Evolutionary conservation across 257 asterid species (phyloP).

Genomic region (Rubia yunnanensis): DNA sequence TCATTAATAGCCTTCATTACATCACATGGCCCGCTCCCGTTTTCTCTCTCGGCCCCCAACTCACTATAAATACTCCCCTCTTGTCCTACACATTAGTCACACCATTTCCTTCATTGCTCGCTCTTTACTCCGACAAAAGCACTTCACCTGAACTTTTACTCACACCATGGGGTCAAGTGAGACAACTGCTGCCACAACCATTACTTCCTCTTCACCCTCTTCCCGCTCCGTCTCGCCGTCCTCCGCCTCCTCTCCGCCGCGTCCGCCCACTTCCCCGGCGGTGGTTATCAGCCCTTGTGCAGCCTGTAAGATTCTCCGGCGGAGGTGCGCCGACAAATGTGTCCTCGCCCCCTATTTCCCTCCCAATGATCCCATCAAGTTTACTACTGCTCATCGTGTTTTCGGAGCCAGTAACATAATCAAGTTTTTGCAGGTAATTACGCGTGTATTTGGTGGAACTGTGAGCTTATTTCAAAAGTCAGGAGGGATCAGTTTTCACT

Average conservation of each 20-base stretch:
- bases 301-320: slow-evolving; percentile 61
- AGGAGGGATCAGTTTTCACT: no score
- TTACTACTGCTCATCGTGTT: slow-evolving; percentile 75
- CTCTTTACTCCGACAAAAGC: not conserved
- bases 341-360: slow-evolving; percentile 80
- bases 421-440: slow-evolving; percentile 70
- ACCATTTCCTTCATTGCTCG: not conserved
- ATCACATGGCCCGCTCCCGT: not conserved
- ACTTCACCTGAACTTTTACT: not conserved
- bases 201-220: slow-evolving; percentile 22
- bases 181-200: slow-evolving; percentile 11
- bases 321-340: slow-evolving; percentile 67
- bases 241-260: slow-evolving; percentile 18
- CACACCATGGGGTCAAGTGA: slow-evolving; percentile 14
- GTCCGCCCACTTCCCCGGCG: not conserved
- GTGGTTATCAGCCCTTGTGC: slow-evolving; percentile 62
- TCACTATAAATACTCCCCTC: slow-evolving; percentile 4
- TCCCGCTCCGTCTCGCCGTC: slow-evolving; percentile 29
- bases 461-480: no score
- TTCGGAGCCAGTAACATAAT: slow-evolving; percentile 93
- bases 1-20: slow-evolving; percentile 10
- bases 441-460: no score
- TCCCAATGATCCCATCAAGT: slow-evolving; percentile 64
- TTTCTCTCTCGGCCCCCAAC: not conserved
- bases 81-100: not conserved